These are phyloP conservation scores for Taphrina deformans DNA, from an alignment of 1,139 yeast species.

Conservation along the genomic window DNA sequence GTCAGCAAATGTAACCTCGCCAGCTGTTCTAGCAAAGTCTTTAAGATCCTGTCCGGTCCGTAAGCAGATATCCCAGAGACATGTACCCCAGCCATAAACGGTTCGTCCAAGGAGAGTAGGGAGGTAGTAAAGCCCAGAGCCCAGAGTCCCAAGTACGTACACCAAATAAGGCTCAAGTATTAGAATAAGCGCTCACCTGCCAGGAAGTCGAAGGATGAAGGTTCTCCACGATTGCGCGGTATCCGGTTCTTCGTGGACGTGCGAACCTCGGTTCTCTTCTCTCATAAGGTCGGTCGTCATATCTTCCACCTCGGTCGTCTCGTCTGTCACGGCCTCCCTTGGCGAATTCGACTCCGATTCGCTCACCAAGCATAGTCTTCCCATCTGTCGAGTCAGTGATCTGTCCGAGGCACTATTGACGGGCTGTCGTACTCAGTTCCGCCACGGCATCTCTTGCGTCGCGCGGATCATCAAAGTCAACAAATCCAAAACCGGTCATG, in stretches of 20 bases:
- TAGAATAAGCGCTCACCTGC: constrained; percentile 42
- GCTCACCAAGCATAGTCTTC: constrained; percentile 41
- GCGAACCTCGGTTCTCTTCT: constrained; percentile 39
- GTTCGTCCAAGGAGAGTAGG: constrained; percentile 23
- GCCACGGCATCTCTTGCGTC: constrained; percentile 42
- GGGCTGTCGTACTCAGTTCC: constrained; percentile 32
- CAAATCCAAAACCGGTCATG: constrained; percentile 41
- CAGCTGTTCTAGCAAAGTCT: constrained; percentile 41
- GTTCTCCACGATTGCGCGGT: constrained; percentile 41
- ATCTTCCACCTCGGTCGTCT: constrained; percentile 35
- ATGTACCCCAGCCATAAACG: not conserved
- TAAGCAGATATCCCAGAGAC: constrained; percentile 24
- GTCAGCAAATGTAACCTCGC: constrained; percentile 41
- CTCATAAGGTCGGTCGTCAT: constrained; percentile 39
- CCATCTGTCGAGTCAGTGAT: constrained; percentile 41
- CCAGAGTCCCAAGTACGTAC: constrained; percentile 24
- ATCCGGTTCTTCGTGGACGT: constrained; percentile 41
- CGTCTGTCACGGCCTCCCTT: constrained; percentile 42
- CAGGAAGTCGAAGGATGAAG: constrained; percentile 42
- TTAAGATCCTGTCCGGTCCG: constrained; percentile 40
- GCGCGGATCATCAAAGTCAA: constrained; percentile 40
- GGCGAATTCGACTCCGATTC: constrained; percentile 46
- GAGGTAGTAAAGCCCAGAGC: constrained; percentile 13
- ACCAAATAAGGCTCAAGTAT: constrained; percentile 31
- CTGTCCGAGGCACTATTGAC: not conserved